Conservation (phyloP, 257 asterid genomes). For the Przewalskia tangutica region DNA sequence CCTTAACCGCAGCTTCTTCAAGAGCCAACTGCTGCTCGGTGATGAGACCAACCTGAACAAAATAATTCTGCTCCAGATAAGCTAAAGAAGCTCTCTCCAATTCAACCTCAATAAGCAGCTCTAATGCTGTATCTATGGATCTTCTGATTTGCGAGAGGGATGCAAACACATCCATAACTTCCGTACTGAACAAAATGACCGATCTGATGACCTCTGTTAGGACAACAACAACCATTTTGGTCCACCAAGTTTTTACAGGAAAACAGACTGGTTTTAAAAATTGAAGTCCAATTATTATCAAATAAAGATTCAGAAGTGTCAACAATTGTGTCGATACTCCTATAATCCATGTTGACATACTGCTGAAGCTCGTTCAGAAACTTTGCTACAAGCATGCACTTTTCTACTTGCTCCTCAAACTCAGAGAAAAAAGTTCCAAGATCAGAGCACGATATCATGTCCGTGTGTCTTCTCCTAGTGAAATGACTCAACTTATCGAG, state of each 20-base stretch:
- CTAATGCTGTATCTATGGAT: constrained; percentile 72
- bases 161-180: constrained; percentile 80
- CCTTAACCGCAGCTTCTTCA: constrained; percentile 83
- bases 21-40: constrained; percentile 95
- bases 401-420: constrained; percentile 75
- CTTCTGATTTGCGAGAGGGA: constrained; percentile 81
- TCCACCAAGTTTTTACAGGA: constrained; percentile 48
- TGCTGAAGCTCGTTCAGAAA: constrained; percentile 53
- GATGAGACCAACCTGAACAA: constrained; percentile 75
- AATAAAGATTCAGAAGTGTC: constrained; percentile 19
- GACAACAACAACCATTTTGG: constrained; percentile 53
- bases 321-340: constrained; percentile 25
- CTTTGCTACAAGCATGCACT: constrained; percentile 63
- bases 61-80: constrained; percentile 87
- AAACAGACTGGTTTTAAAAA: constrained; percentile 47
- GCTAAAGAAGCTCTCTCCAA: constrained; percentile 66
- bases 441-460: constrained; percentile 32
- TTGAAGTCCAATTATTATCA: constrained; percentile 53
- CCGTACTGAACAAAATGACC: constrained; percentile 55
- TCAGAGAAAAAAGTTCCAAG: constrained; percentile 48
- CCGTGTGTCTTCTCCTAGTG: constrained; percentile 25
- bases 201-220: constrained; percentile 64
- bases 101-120: constrained; percentile 86
- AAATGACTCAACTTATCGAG: constrained; percentile 40
- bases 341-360: constrained; percentile 33